Evolutionary conservation across 768 basidiomycete species (phyloP), one percentile per base, ranked within the genome.

Genomic region (Tulasnella sp.): DNA sequence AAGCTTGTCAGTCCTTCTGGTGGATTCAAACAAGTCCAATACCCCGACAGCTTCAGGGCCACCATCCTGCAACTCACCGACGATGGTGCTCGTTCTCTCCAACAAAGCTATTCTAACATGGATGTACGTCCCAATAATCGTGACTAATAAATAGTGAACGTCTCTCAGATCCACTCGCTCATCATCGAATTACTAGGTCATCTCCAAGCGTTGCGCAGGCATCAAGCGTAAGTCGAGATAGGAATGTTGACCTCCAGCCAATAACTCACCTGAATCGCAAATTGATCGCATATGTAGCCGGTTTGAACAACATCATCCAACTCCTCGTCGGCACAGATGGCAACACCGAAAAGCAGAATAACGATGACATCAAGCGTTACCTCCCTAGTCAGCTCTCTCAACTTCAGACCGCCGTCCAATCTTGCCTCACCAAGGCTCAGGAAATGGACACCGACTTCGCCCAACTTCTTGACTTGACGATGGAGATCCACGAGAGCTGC

Each of bases 51-150:
- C 38, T 55, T 55, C 23, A 38, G 34, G 34, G 53, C 53, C 11
- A 55, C 34, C n/a, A 26, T 55, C 21, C 19, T 19, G 10, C 53
- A 42, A 38, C 53, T 55, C 21, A 43, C 44, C 32, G 53, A 55
- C 15, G 27, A 38, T 26, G 53, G 53, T 43, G 38, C 53, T 8
- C 19, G 27, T 4, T 10, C 53, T 5, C 38, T 55, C 4, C 24
- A 55, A 43, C 41, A 42, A 32, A 27, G 24, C 4, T 44, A 55
- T 24, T 10, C 38, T 15, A 55, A 55, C 23, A 42, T 55, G 38
- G 32, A 55, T 3, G 41, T 15, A 15, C 15, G 34, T 38, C 15
- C 34, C 34, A 38, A 38, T 15, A 38, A 7, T 38, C 34, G 15
- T 15, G 7, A 15, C 34, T 15, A 5, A 38, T n/a, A n/a, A n/a